phyloP scores from a whole-genome alignment of 768 basidiomycete species.

The Amanita molliuscula region DNA sequence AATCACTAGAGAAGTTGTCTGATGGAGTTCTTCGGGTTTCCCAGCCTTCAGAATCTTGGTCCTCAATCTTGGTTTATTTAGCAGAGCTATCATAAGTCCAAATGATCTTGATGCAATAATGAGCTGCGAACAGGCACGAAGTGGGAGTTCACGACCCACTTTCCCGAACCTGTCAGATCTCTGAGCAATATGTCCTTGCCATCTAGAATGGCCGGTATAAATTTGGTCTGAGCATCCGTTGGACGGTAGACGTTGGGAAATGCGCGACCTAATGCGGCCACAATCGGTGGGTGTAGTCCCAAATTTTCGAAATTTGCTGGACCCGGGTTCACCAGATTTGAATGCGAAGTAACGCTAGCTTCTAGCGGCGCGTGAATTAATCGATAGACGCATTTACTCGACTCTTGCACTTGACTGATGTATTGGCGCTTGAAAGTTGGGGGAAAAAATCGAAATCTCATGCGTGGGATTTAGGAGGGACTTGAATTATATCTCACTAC shows the following conservation, averaged over 20 bases:
- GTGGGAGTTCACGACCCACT: conserved; percentile 33
- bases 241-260: conserved; percentile 54
- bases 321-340: background rate
- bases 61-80: conserved; percentile 40
- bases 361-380: background rate
- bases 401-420: background rate
- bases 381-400: background rate
- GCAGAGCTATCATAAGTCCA: conserved; percentile 53
- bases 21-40: conserved; percentile 13
- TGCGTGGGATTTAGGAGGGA: background rate
- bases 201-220: conserved; percentile 51
- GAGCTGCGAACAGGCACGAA: background rate
- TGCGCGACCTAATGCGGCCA: conserved; percentile 38
- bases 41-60: conserved; percentile 13
- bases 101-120: conserved; percentile 44
- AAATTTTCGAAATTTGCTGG: conserved; percentile 35
- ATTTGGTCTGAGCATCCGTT: conserved; percentile 45
- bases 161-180: conserved; percentile 71
- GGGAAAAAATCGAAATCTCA: background rate
- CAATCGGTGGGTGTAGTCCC: conserved; percentile 40
- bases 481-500: background rate
- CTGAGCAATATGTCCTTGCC: conserved; percentile 55
- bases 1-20: conserved; percentile 47
- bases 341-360: background rate
- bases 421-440: background rate